These are phyloP conservation scores for Aspergillus sclerotioniger DNA, from an alignment of 495 filamentous ascomycete species.

Conservation along the genomic window DNA sequence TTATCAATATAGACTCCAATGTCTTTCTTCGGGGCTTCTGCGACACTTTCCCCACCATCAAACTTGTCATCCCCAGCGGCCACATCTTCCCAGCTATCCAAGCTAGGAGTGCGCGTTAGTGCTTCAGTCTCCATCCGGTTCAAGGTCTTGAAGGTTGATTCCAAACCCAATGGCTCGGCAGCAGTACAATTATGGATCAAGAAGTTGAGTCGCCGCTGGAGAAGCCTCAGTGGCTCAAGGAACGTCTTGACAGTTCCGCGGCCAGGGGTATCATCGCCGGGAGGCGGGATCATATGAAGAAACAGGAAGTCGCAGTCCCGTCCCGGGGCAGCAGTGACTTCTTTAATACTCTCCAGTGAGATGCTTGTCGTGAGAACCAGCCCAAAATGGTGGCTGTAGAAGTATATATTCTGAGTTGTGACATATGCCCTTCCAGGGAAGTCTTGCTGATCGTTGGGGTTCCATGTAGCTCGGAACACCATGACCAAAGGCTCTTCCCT, in stretches of 20 bases:
- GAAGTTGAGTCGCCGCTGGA: constrained; percentile 81
- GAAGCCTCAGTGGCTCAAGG: constrained; percentile 77
- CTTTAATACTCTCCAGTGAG: constrained; percentile 69
- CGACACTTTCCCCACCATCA: constrained; percentile 18
- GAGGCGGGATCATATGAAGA: constrained; percentile 68
- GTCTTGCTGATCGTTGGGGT: constrained; percentile 72
- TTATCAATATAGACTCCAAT: constrained; percentile 64
- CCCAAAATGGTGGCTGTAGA: constrained; percentile 94
- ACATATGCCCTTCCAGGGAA: constrained; percentile 88
- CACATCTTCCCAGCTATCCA: constrained; percentile 93
- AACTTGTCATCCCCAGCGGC: constrained; percentile 54
- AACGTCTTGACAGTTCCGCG: constrained; percentile 87
- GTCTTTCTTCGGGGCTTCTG: constrained; percentile 47
- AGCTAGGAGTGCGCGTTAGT: constrained; percentile 62
- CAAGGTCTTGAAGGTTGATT: constrained; percentile 62
- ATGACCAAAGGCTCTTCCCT: constrained; percentile 75
- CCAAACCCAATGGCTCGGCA: constrained; percentile 59
- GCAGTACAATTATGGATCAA: constrained; percentile 72
- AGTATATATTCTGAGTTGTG: constrained; percentile 82
- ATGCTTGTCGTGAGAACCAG: constrained; percentile 78
- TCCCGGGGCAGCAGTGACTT: constrained; percentile 86
- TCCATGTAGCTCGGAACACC: constrained; percentile 73
- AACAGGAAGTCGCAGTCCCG: constrained; percentile 92
- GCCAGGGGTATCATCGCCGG: constrained; percentile 61
- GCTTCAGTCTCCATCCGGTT: constrained; percentile 67